Base-by-base conservation (phyloP, 2,329 filamentous ascomycete genomes). In the Ophioceras dolichostomum region DNA sequence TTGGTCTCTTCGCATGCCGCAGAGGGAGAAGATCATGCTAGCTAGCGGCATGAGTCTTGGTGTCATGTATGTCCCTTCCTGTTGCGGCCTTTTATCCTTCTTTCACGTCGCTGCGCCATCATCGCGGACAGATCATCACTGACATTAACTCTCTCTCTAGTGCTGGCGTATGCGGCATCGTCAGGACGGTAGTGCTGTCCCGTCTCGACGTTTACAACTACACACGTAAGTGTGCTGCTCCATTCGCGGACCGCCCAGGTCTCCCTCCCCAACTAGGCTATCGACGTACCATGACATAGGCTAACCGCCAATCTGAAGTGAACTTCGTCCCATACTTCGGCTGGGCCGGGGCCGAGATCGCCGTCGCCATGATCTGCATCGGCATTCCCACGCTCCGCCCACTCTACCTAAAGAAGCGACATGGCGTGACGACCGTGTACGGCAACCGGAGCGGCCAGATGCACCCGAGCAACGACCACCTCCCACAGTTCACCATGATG, bases 381-480 rank as follows among this genome's bases (percentile, higher is more conserved):
- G 56, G 55, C 5, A 58, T 64, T 4, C 58, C 60, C 1, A 55
- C 60, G 4, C 54, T 60, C 7, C 50, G 58, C 0, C 60, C 60
- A 0, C 45, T 63, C 0, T 63, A 60, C 41, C 44, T 70, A 32
- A 67, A 61, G 4, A 60, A 60, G 10, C 61, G 62, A 19, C 62
- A 57, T 27, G 53, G 48, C 10, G 34, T 46, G 31, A 44, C 42
- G 17, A 45, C 39, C 19, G 43, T 43, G 5, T 46, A 47, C 31
- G 39, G 45, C 9, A 46, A 26, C 26, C 39, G 35, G n/a, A 16
- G 22, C 12, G 42, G 40, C 14, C 43, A 45, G 16, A 47, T 40
- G 26, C 43, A 49, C 32, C 61, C 80, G 45, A 82, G 81, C 4
- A 73, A 70, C 41, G 76, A 71, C 49, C 58, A 65, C 17, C 34